A percentile compares a stretch with the other conserved stretches of the same genome.
Evolutionary conservation across 2,329 filamentous ascomycete species (phyloP).

Genomic region (Fusarium annulatum): DNA sequence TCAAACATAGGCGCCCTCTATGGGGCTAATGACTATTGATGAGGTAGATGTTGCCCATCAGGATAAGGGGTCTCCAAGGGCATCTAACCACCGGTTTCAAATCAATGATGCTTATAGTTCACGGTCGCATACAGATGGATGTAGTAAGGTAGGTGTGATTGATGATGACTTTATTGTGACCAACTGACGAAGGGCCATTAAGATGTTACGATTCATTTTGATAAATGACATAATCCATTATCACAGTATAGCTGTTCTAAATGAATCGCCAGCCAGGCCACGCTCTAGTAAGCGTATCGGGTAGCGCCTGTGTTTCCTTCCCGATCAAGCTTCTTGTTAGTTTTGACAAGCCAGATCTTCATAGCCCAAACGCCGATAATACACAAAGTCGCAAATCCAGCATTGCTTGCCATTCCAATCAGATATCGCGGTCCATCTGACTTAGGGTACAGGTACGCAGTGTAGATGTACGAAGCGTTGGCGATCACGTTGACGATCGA

Average conservation of each 20-base stretch:
- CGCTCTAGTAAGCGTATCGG: constrained; percentile 36
- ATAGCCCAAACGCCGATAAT: constrained; percentile 43
- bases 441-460: constrained; percentile 57
- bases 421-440: constrained; percentile 55
- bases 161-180: background rate
- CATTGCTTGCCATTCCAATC: constrained; percentile 52
- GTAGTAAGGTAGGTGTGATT: background rate
- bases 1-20: too few relatives aligned
- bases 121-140: background rate
- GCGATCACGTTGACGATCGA: constrained; percentile 57
- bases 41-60: background rate
- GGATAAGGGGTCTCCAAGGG: background rate
- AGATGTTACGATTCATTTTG: rapidly evolving
- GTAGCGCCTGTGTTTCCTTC: constrained; percentile 12
- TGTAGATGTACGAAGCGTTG: constrained; percentile 59
- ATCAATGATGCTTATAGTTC: background rate
- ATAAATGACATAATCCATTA: background rate
- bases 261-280: rapidly evolving
- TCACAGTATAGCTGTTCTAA: background rate
- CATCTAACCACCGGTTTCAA: too few relatives aligned
- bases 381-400: constrained; percentile 42
- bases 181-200: background rate
- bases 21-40: too few relatives aligned
- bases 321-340: constrained; percentile 43
- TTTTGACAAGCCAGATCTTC: constrained; percentile 38